Conservation (phyloP, 805 yeast genomes). For the Sugiyamaella smithiae region DNA sequence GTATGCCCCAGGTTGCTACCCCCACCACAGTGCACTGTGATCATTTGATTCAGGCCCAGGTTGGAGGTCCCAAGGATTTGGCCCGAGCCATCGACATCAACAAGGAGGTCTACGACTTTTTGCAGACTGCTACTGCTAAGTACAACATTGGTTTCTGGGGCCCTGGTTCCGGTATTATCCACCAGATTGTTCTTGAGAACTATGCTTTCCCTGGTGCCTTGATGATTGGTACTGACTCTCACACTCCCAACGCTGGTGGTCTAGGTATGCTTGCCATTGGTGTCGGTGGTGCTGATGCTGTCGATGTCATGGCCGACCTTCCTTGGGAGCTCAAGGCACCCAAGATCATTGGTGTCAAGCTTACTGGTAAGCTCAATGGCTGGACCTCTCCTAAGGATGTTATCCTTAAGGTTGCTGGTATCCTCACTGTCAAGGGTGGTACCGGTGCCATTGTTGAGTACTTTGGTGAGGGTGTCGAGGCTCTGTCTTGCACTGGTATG, state of each 20-base stretch:
- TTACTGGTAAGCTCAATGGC: conserved; percentile 87
- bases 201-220: conserved; percentile 97
- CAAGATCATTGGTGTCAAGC: conserved; percentile 88
- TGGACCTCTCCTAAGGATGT: conserved; percentile 98
- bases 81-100: conserved; percentile 82
- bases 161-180: conserved; percentile 98
- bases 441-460: conserved; percentile 96
- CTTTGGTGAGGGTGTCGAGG: conserved; percentile 91
- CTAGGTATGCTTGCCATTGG: conserved; percentile 97
- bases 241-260: conserved; percentile 98
- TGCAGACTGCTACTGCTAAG: conserved; percentile 86
- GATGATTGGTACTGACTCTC: conserved; percentile 96
- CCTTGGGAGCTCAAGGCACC: conserved; percentile 99
- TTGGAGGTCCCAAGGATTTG: conserved; percentile 84
- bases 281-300: conserved; percentile 99
- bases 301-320: conserved; percentile 89
- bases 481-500: conserved; percentile 97
- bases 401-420: conserved; percentile 88
- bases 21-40: conserved; percentile 98
- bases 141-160: conserved; percentile 98
- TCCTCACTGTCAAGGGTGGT: conserved; percentile 96
- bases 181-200: conserved; percentile 94
- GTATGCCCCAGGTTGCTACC: conserved; percentile 84
- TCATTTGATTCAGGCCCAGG: conserved; percentile 93
- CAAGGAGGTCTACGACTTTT: conserved; percentile 92